Conservation (phyloP, 768 basidiomycete species). For the Leccinellum rugosiceps region DNA sequence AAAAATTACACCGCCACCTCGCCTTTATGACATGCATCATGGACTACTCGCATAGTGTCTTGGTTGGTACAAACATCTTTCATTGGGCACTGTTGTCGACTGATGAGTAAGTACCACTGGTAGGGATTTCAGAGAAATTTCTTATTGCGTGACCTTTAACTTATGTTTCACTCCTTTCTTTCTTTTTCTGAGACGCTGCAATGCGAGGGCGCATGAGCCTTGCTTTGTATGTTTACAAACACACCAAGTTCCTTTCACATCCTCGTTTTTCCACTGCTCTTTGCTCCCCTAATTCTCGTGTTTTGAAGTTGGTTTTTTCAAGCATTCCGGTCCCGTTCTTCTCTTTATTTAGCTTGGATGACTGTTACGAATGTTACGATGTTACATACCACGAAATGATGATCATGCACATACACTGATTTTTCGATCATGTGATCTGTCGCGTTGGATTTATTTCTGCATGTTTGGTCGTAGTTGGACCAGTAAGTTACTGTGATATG, state of each 20-base stretch:
- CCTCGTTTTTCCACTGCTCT: slow-evolving; percentile 10
- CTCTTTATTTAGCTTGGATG: slow-evolving; percentile 17
- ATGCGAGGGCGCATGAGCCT: neutral
- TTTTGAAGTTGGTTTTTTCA: slow-evolving; percentile 9
- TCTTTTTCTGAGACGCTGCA: neutral
- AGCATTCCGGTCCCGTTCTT: neutral
- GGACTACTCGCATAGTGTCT: slow-evolving; percentile 27
- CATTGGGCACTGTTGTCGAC: slow-evolving; percentile 11
- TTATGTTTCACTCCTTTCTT: slow-evolving; percentile 13
- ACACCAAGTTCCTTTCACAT: neutral
- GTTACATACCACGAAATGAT: slow-evolving; percentile 24
- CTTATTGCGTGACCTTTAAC: slow-evolving; percentile 22
- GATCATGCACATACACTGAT: slow-evolving; percentile 17
- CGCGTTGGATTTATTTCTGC: slow-evolving; percentile 19
- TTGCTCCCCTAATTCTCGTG: slow-evolving; percentile 3
- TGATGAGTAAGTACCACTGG: slow-evolving; percentile 15
- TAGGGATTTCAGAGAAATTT: slow-evolving; percentile 22
- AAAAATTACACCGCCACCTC: slow-evolving; percentile 9
- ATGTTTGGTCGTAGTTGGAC: slow-evolving; percentile 18
- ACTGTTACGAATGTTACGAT: slow-evolving; percentile 28
- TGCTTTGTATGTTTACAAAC: slow-evolving; percentile 3
- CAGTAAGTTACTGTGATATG: slow-evolving; percentile 11
- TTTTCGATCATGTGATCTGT: slow-evolving; percentile 11
- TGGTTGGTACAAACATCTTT: slow-evolving; percentile 17
- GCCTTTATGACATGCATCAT: slow-evolving; percentile 28